Conservation (phyloP, 2,329 filamentous ascomycete genomes). For the Leptographium lundbergii region DNA sequence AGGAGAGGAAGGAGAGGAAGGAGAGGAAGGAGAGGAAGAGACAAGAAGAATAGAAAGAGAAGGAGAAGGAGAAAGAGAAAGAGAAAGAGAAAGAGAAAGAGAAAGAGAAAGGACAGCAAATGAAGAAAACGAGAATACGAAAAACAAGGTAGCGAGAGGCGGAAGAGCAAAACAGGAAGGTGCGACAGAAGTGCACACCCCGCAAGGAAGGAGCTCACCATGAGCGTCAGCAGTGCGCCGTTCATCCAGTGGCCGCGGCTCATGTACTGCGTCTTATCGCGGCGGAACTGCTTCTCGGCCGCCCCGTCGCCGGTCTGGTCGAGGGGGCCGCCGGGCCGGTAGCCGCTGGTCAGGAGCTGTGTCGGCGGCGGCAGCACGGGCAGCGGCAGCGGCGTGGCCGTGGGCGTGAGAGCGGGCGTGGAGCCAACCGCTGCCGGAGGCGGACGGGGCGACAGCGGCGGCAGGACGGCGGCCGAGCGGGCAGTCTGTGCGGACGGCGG, state of each 20-base stretch:
- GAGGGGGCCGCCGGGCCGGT: background rate
- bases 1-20: background rate
- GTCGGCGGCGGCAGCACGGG: background rate
- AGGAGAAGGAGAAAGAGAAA: background rate
- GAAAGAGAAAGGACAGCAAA: background rate
- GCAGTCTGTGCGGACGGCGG: background rate
- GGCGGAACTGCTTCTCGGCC: background rate
- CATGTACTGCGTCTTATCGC: constrained; percentile 38
- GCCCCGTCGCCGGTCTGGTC: background rate
- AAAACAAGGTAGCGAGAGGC: too few relatives aligned
- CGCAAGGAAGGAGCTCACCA: constrained; percentile 23
- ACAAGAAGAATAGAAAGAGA: background rate
- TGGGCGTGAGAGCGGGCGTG: background rate
- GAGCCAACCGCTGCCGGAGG: background rate
- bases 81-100: too few relatives aligned
- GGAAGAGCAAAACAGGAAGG: background rate
- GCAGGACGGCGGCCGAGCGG: background rate
- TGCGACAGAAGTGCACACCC: background rate
- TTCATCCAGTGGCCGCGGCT: constrained; percentile 46
- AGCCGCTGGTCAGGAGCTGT: background rate
- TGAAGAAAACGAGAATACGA: too few relatives aligned
- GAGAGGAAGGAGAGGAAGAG: background rate
- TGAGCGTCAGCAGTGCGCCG: constrained; percentile 21
- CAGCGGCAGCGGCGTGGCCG: background rate
- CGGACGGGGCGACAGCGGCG: background rate